Percentiles rank a stretch among this genome's conserved stretches.
Conservation (phyloP, 805 yeast genomes). For the Candida palmyrensis region DNA sequence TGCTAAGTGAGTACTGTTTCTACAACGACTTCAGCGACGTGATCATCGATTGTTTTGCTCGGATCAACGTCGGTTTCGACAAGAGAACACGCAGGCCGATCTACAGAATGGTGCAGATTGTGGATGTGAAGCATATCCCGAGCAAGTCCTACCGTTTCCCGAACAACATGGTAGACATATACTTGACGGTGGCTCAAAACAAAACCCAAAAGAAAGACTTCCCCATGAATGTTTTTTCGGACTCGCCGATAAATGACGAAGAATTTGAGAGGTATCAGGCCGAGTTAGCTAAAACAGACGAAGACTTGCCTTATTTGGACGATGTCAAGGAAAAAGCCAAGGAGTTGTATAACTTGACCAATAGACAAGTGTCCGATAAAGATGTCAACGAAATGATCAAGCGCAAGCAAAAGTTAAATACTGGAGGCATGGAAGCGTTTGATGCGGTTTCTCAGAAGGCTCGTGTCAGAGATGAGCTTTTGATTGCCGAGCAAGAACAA, state of each 20-base stretch:
- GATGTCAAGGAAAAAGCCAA: conserved; percentile 60
- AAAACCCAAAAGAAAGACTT: conserved; percentile 63
- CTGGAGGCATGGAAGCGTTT: conserved; percentile 37
- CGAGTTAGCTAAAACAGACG: conserved; percentile 54
- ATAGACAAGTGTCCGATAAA: conserved; percentile 61
- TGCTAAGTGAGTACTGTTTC: conserved; percentile 69
- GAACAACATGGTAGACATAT: conserved; percentile 42
- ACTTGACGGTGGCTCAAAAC: conserved; percentile 78
- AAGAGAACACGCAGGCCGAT: conserved; percentile 55
- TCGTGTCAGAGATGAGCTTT: conserved; percentile 64
- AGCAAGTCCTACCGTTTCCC: conserved; percentile 39
- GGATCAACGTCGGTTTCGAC: conserved; percentile 75
- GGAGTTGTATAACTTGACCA: conserved; percentile 58
- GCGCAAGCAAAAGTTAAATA: conserved; percentile 54
- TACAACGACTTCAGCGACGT: conserved; percentile 75
- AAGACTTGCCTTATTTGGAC: conserved; percentile 56
- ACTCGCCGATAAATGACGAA: conserved; percentile 60
- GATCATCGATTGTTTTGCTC: conserved; percentile 71
- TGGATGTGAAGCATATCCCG: conserved; percentile 47
- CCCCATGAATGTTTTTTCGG: conserved; percentile 77
- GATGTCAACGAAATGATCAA: conserved; percentile 77
- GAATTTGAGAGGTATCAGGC: conserved; percentile 70
- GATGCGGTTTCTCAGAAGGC: conserved; percentile 76
- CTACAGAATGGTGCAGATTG: conserved; percentile 82
- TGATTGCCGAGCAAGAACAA: conserved; percentile 62